A percentile compares a stretch with the other conserved stretches of the same genome.
phyloP scores from a whole-genome alignment of 371 early-diverging fungal species.

The Amoeboaphelidium protococcarum region DNA sequence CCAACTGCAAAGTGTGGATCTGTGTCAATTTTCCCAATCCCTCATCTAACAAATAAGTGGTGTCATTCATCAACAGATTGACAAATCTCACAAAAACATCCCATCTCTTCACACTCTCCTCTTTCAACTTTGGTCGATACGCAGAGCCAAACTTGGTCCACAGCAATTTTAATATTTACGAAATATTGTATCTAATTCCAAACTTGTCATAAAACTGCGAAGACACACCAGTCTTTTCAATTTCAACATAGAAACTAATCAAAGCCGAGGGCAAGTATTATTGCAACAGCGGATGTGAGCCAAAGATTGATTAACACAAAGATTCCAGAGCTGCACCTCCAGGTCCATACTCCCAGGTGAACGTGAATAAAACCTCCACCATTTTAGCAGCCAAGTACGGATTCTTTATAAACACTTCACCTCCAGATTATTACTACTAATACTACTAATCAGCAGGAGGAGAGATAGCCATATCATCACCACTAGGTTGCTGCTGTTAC shows the following conservation, averaged over 20 bases:
- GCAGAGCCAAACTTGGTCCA: constrained; percentile 20
- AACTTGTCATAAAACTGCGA: constrained; percentile 94
- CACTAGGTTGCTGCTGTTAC: constrained; percentile 29
- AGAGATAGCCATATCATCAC: constrained; percentile 36
- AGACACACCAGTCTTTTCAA: constrained; percentile 72
- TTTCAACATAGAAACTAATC: constrained; percentile 72
- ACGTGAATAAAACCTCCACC: constrained; percentile 40
- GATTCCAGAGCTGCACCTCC: not conserved
- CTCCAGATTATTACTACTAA: too few species aligned
- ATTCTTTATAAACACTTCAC: constrained; percentile 67
- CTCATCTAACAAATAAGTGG: constrained; percentile 81
- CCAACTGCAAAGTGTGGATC: constrained; percentile 49
- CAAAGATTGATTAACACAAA: too few species aligned
- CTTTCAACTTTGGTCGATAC: not conserved
- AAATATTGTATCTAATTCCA: constrained; percentile 82
- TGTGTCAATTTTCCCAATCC: constrained; percentile 54
- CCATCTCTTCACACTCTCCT: constrained; percentile 5
- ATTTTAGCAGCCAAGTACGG: constrained; percentile 79
- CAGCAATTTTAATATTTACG: constrained; percentile 61
- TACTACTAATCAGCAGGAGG: constrained; percentile 43
- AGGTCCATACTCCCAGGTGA: not conserved
- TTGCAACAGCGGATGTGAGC: constrained; percentile 39
- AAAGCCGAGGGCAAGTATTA: constrained; percentile 44
- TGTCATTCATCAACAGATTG: constrained; percentile 82
- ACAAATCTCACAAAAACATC: constrained; percentile 66